A percentile compares a stretch with the other conserved stretches of the same genome.
phyloP scores from a whole-genome alignment of 2,329 filamentous ascomycete species.

The Rhynchosporium secalis region DNA sequence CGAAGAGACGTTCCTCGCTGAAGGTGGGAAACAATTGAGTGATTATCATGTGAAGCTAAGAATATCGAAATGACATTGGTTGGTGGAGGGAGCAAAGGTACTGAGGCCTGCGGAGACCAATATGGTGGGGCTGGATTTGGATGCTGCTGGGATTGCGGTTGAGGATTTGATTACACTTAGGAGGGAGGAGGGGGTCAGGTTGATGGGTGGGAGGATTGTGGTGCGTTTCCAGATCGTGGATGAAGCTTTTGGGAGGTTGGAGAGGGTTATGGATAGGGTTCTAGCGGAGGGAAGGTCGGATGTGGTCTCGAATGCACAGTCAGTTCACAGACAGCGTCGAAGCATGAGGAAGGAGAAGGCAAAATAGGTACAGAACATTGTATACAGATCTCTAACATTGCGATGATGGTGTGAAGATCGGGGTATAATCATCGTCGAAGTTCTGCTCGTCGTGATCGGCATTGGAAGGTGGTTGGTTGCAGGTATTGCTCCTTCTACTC shows the following conservation, averaged over 20 bases:
- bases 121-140: constrained; percentile 71
- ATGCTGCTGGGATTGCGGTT: constrained; percentile 51
- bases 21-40: constrained; percentile 58
- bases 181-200: constrained; percentile 55
- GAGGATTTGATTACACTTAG: constrained; percentile 55
- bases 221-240: constrained; percentile 68
- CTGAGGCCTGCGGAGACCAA: constrained; percentile 68
- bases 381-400: no score
- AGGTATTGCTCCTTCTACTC: no score
- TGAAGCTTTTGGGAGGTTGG: constrained; percentile 48
- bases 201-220: constrained; percentile 60
- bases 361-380: no score
- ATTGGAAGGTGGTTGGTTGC: no score
- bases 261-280: constrained; percentile 12
- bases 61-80: constrained; percentile 60
- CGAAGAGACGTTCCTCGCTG: constrained; percentile 70
- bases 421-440: no score
- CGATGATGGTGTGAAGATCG: no score
- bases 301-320: neutral
- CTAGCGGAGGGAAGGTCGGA: neutral
- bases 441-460: no score
- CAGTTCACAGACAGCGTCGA: neutral
- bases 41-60: constrained; percentile 61
- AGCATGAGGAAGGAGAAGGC: no score
- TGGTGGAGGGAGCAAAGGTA: constrained; percentile 59